phyloP scores from a whole-genome alignment of 2,329 filamentous ascomycete species.

The Colletotrichum orchidophilum region DNA sequence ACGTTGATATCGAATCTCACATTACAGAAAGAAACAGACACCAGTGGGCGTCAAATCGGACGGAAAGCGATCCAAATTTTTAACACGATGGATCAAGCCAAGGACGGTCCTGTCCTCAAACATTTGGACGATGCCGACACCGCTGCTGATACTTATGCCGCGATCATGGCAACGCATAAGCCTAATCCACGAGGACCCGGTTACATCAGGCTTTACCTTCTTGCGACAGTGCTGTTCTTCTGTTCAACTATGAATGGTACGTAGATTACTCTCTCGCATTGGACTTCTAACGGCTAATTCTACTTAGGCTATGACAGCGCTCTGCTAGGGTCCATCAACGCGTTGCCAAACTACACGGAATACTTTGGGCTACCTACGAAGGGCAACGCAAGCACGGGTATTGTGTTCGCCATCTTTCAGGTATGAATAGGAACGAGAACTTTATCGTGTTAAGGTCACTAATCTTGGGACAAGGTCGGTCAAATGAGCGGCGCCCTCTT shows the following conservation, averaged over 20 bases:
- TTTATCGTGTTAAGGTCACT: background rate
- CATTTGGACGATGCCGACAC: constrained; percentile 24
- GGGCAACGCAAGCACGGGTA: constrained; percentile 51
- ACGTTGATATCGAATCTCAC: background rate
- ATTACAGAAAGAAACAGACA: too few relatives aligned
- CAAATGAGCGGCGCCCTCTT: constrained; percentile 54
- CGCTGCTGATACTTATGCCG: constrained; percentile 43
- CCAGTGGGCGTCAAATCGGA: background rate
- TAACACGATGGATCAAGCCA: background rate
- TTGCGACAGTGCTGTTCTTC: constrained; percentile 41
- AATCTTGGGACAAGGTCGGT: constrained; percentile 42
- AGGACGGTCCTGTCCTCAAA: constrained; percentile 1
- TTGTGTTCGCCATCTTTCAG: constrained; percentile 55
- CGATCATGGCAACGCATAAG: constrained; percentile 43
- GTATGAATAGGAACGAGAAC: background rate
- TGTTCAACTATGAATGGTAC: constrained; percentile 53
- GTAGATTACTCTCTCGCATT: background rate
- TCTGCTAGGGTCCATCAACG: constrained; percentile 55
- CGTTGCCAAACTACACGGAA: constrained; percentile 44
- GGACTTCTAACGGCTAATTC: background rate
- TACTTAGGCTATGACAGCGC: constrained; percentile 50
- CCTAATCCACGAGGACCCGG: constrained; percentile 42
- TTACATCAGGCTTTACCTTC: constrained; percentile 42
- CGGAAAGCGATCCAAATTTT: background rate
- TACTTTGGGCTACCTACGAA: constrained; percentile 47